Evolutionary conservation across 805 yeast species (phyloP), one percentile per base, ranked within the genome.

Genomic region (Candida mattraensis): DNA sequence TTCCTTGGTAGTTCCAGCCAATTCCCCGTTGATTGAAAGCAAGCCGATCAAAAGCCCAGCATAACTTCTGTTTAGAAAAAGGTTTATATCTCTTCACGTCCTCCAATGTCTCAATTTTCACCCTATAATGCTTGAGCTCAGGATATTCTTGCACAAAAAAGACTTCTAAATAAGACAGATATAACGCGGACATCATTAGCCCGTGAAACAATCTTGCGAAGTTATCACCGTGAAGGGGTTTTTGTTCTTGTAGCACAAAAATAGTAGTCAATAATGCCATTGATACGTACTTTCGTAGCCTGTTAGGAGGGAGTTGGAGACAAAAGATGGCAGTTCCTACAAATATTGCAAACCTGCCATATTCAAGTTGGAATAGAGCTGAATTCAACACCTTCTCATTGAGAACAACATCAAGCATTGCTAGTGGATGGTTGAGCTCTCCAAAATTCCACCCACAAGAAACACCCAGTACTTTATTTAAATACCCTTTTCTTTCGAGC

Each of bases 1-100:
- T n/a, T 8, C 6, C 7, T 18, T 27, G 38, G 24, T 28, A 39
- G 19, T 30, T 39, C 40, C 44, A 39, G 16, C 44, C 44, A 23
- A 22, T n/a, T 7, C 40, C 44, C 11, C 44, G 36, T 11, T 27
- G n/a, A n/a, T 35, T 39, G 23, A 28, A 4, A n/a, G 11, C 16
- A 3, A 17, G 6, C n/a, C 36, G 27, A 17, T 28, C 14, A 19
- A 40, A 32, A 7, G 44, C 44, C 44, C 44, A 40, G 10, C 20
- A 3, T 8, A 40, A 33, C 24, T 36, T 40, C 14, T 18, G 14
- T 19, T 7, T 16, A 9, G 37, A 28, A 17, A 35, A 36, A 2
- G 40, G 26, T 11, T 17, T 23, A 8, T 33, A 33, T n/a, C 7
- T 16, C 15, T 13, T 15, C 4, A 40, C 37, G 5, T 40, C 26